Evolutionary conservation across 2,329 filamentous ascomycete species (phyloP), one percentile per base, ranked within the genome.

Genomic region (Fusarium torulosum): DNA sequence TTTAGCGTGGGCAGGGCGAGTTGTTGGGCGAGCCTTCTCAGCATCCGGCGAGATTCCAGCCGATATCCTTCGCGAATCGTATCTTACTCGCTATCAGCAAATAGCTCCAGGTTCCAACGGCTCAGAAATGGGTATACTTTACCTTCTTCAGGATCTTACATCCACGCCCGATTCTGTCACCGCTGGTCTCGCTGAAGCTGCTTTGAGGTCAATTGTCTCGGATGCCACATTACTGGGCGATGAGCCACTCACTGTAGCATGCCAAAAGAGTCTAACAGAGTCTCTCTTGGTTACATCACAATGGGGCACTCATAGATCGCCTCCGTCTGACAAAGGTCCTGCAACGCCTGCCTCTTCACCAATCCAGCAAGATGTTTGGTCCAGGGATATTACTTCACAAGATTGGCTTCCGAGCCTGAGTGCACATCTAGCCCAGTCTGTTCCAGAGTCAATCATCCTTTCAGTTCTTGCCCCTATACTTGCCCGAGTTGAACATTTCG

Each of bases 21-120:
- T 94, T 3, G 83, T 98, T 43, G 96, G 96, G 9, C 88, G 93
- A 75, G 90, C 93, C 0, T 98, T 94, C 78, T 89, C 91, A 38
- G 86, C 91, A 17, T 92, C 89, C 27, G 94, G 94, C 3, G 83
- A 88, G 54, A 84, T 93, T 7, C 86, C 88, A 17, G 76, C 82
- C 35, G 86, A 86, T 47, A 81, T 91, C 44, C 76, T 90, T 2
- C 81, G 84, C 25, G 90, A 92, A 74, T 88, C 88, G 2, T 81
- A 81, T 17, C 77, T 91, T 7, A 77, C 80, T 15, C 79, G 83
- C 68, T 89, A 82, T 71, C 79, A 77, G 66, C 83, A 78, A 71
- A 78, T 79, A 53, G 84, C 79, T 46, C 82, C 75, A 69, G 84
- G 79, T 3, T 77, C 80, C n/a, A 81, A 81, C 60, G 80, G 82